A percentile compares a stretch with the other conserved stretches of the same genome.
Conservation (phyloP, 108 stramenopile species). For the Cafeteria roenbergensis region DNA sequence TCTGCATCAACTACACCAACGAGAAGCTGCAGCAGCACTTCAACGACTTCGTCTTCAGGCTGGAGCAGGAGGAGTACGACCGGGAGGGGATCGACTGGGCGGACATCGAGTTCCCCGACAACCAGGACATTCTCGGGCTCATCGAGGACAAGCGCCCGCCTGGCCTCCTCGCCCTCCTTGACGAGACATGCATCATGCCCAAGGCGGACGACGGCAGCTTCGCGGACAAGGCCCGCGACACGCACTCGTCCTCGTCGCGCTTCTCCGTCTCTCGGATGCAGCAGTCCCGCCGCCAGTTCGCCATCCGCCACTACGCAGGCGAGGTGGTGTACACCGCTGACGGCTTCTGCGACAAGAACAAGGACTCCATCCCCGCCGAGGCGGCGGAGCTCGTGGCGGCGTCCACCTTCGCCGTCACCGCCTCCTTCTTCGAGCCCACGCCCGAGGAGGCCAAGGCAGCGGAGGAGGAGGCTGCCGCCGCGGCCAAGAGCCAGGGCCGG, state of each 20-base stretch:
- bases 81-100: conserved; percentile 35
- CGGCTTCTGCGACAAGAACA: conserved; percentile 93
- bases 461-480: not conserved
- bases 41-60: conserved; percentile 87
- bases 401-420: conserved; percentile 56
- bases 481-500: not conserved
- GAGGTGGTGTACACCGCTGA: conserved; percentile 74
- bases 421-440: conserved; percentile 52
- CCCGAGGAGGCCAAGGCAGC: not conserved
- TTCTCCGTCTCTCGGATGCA: conserved; percentile 48
- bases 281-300: conserved; percentile 59
- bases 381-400: conserved; percentile 70
- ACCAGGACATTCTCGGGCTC: conserved; percentile 85
- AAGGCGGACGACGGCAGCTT: conserved; percentile 38
- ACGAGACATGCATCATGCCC: conserved; percentile 45
- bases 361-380: conserved; percentile 79
- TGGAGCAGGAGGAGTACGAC: conserved; percentile 85
- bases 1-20: conserved; percentile 97
- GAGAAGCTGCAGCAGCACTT: conserved; percentile 97
- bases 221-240: conserved; percentile 29
- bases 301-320: conserved; percentile 84
- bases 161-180: conserved; percentile 43
- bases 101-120: conserved; percentile 79
- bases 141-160: conserved; percentile 53
- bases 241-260: conserved; percentile 41